Conservation (phyloP, 2,329 filamentous ascomycete species). For the Nothophaeocryptopus gaeumannii region DNA sequence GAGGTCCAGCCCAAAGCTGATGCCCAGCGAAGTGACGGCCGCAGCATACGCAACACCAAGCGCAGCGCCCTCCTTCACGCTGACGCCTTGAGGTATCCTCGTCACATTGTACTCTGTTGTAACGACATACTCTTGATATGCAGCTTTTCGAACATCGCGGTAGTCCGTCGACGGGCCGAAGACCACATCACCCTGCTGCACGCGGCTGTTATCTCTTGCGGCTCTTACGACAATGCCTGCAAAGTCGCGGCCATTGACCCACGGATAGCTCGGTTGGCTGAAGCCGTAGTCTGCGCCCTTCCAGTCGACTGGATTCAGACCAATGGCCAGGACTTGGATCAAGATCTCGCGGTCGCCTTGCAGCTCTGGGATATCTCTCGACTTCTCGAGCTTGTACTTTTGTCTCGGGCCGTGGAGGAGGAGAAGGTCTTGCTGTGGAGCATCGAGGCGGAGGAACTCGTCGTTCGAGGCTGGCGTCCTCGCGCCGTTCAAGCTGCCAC, state of each 20-base stretch:
- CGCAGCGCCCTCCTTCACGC: conserved; percentile 57
- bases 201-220: conserved; percentile 44
- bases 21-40: conserved; percentile 62
- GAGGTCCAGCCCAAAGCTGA: conserved; percentile 70
- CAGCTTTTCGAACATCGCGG: conserved; percentile 67
- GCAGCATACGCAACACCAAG: conserved; percentile 71
- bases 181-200: conserved; percentile 56
- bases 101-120: conserved; percentile 64
- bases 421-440: conserved; percentile 35
- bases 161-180: conserved; percentile 73
- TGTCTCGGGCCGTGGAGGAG: conserved; percentile 36
- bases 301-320: conserved; percentile 75
- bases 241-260: conserved; percentile 68
- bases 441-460: conserved; percentile 32
- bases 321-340: conserved; percentile 62
- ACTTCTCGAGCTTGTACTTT: conserved; percentile 35
- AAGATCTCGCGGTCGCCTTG: conserved; percentile 54
- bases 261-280: conserved; percentile 65
- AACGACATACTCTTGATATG: conserved; percentile 68
- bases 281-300: conserved; percentile 69
- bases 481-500: conserved; percentile 20
- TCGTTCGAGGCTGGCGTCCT: conserved; percentile 18
- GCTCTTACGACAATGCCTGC: conserved; percentile 60
- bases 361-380: conserved; percentile 32
- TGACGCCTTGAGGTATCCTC: conserved; percentile 55